Evolutionary conservation across 805 yeast genomes (phyloP), one percentile per base, ranked within the genome.

Genomic region (Zygotorulaspora chibaensis): DNA sequence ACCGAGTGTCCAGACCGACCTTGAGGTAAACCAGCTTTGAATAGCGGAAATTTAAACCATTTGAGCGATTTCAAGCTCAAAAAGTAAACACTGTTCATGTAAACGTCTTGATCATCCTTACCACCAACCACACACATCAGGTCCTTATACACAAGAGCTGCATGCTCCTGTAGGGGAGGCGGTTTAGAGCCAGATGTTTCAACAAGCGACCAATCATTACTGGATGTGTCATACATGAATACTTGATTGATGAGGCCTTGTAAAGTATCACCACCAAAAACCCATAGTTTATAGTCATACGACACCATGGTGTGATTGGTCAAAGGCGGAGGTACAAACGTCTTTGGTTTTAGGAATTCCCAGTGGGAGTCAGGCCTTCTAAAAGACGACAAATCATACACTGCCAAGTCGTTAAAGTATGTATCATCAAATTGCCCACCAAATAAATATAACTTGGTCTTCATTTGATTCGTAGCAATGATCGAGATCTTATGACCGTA

Each of bases 361-460:
- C 99, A 91, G 47, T 78, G 78, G 1, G 96, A 88, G 51, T 79
- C 79, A 13, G 95, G 85, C 52, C 84, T 80, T 57, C 95, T 79
- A 69, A 91, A 87, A 13, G 88, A 79, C 28, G 93, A 84, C 53
- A 91, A 73, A 65, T 93, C 97, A 67, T 88, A 93, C 48, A 80
- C 80, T 71, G 84, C 83, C 58, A 91, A 68, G 64, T 93, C 98
- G 63, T 84, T 83, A 67, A 87, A 90, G 55, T 76, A 77, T 13
- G 80, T 80, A 54, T 84, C 87, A 63, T 89, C 93, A 52, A 90
- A 76, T 66, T 91, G 97, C 47, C 99, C 99, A 46, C 99, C 99
- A 69, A 88, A 93, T 3, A 93, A 73, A 64, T 83, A 93, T 39
- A 93, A 72, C 43, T 72, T 73, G 0, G 80, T 72, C 54, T 77